phyloP scores from a whole-genome alignment of 2,329 filamentous ascomycete genomes.

The Lomentospora prolificans region DNA sequence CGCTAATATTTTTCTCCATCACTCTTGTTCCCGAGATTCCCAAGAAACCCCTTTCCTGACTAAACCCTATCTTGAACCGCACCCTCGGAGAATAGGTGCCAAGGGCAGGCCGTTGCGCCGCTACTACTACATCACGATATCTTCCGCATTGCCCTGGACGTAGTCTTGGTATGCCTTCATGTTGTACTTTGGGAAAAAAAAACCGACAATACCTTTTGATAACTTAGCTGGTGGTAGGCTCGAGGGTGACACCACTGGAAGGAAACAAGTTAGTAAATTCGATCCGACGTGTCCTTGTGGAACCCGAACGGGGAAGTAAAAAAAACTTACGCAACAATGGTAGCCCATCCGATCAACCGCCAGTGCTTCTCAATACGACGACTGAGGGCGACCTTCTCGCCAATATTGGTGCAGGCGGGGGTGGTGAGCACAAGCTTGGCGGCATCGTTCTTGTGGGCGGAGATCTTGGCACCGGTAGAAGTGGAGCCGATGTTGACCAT shows the following conservation, averaged over 20 bases:
- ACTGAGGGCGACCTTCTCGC: constrained; percentile 94
- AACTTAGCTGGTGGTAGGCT: constrained; percentile 36
- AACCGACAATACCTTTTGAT: not conserved
- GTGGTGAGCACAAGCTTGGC: constrained; percentile 89
- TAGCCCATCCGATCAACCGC: constrained; percentile 88
- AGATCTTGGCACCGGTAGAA: constrained; percentile 92
- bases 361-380: constrained; percentile 99
- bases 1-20: not conserved
- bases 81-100: not conserved
- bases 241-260: constrained; percentile 42
- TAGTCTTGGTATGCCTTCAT: not conserved
- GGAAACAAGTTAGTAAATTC: constrained; percentile 15
- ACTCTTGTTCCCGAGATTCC: not conserved
- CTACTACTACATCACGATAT: not conserved
- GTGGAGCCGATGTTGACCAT: constrained; percentile 99
- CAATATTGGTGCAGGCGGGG: constrained; percentile 92
- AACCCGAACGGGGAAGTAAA: not conserved
- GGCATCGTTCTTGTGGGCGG: constrained; percentile 94
- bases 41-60: too few species aligned
- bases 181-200: not conserved
- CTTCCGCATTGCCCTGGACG: not conserved
- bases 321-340: constrained; percentile 55
- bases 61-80: not conserved
- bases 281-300: constrained; percentile 9
- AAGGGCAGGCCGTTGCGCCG: not conserved